These are phyloP conservation scores for Globisporangium emineosum DNA, from an alignment of 352 stramenopile species.

Conservation along the genomic window DNA sequence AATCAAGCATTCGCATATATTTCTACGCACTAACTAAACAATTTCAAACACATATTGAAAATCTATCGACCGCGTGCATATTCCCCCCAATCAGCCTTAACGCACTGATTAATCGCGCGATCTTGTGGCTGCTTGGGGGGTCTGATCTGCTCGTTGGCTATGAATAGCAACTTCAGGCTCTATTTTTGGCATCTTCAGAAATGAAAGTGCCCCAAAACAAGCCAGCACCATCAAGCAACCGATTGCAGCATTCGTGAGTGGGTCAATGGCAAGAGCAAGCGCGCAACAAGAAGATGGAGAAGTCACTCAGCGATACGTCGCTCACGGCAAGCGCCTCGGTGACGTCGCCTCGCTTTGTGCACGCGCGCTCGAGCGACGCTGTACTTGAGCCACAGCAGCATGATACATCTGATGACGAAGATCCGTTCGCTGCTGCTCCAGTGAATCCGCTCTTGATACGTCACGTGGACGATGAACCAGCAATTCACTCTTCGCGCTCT, in stretches of 20 bases:
- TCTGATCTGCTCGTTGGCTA: background rate
- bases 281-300: slow-evolving; percentile 1
- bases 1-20: slow-evolving; percentile 2
- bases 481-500: background rate
- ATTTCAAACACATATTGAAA: slow-evolving; percentile 1
- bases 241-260: no score
- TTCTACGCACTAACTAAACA: slow-evolving; percentile 1
- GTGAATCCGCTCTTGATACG: background rate
- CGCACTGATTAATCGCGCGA: background rate
- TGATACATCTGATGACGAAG: background rate
- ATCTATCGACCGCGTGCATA: background rate
- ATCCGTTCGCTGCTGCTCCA: no score
- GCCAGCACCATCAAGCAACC: no score
- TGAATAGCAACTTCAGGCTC: background rate
- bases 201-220: background rate
- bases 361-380: background rate
- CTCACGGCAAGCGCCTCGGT: background rate
- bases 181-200: background rate
- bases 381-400: background rate
- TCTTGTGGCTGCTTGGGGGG: background rate
- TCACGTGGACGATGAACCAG: background rate
- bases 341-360: background rate
- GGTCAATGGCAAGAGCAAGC: no score
- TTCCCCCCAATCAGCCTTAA: background rate
- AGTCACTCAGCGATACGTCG: slow-evolving; percentile 2